Evolutionary conservation across 2,329 filamentous ascomycete genomes (phyloP), one percentile per base, ranked within the genome.

Genomic region (Raffaelea ambrosiae): DNA sequence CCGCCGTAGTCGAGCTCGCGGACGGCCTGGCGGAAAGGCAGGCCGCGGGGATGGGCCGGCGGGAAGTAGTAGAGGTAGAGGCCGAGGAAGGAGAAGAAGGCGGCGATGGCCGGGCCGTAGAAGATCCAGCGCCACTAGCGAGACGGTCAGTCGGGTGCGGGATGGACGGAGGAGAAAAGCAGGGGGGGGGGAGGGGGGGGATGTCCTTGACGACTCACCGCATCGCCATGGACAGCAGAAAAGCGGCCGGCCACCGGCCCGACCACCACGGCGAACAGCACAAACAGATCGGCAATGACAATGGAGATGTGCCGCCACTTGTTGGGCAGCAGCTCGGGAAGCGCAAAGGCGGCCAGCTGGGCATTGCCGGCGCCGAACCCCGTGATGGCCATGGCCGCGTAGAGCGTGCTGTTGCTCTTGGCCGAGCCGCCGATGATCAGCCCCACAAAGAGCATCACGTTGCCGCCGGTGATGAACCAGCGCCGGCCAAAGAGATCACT

Each of bases 291-390:
- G 4, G 68, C 68, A 40, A 73, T 58, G 2, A 67, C 65, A 47
- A 71, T 64, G 43, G 63, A 65, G 26, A 66, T 67, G 53, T 72
- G 67, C 46, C 69, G 57, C 67, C 68, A 72, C 54, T 72, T 73
- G 57, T 72, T 72, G 1, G 69, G 69, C 2, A 74, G 61, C 20
- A 74, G 63, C 51, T 72, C 69, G 5, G 69, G 67, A 8, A 73
- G 63, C 8, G 66, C 68, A 54, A 72, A 70, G 38, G 67, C 68
- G 16, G 66, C 69, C 46, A 69, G 59, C 56, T 72, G 68, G 23
- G 65, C 67, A 40, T 68, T 69, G 5, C 63, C 68, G 18, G 58
- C 67, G n/a, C 67, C 68, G 47, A 72, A 71, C 3, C 70, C 69
- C 33, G 67, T 63, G 20, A 72, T 53, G 2, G 63, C 64, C 53